Conservation (phyloP, 2,329 filamentous ascomycete genomes). For the Talaromyces sp. region DNA sequence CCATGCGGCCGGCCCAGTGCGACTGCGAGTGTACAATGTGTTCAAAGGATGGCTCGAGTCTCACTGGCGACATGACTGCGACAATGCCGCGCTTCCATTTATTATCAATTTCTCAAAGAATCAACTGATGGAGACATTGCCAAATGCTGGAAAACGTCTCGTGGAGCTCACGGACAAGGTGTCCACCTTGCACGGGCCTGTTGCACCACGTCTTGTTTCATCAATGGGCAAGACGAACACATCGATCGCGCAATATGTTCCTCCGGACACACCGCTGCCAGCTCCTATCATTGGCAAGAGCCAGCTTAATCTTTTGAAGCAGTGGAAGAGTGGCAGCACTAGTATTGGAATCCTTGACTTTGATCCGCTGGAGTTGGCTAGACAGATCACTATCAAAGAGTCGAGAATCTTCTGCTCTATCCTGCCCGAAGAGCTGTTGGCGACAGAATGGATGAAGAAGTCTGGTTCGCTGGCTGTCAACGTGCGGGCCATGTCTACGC, state of each 20-base stretch:
- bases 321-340: slow-evolving; percentile 67
- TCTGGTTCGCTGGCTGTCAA: slow-evolving; percentile 73
- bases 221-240: slow-evolving; percentile 85
- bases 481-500: slow-evolving; percentile 85
- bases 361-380: slow-evolving; percentile 81
- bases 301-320: slow-evolving; percentile 64
- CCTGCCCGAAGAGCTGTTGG: slow-evolving; percentile 82
- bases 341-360: slow-evolving; percentile 78
- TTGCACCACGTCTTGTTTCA: slow-evolving; percentile 77
- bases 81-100: slow-evolving; percentile 66
- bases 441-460: slow-evolving; percentile 91
- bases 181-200: slow-evolving; percentile 61
- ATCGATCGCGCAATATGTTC: slow-evolving; percentile 63
- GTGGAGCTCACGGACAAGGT: slow-evolving; percentile 75
- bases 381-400: slow-evolving; percentile 88
- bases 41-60: slow-evolving; percentile 97
- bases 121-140: slow-evolving; percentile 62
- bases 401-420: slow-evolving; percentile 89
- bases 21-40: slow-evolving; percentile 87
- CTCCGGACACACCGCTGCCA: slow-evolving; percentile 67
- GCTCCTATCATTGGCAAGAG: slow-evolving; percentile 65
- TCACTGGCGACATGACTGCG: slow-evolving; percentile 81
- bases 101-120: slow-evolving; percentile 76
- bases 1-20: slow-evolving; percentile 70
- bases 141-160: slow-evolving; percentile 73